phyloP scores from a whole-genome alignment of 495 filamentous ascomycete genomes.

The Lichenothelia convexa region DNA sequence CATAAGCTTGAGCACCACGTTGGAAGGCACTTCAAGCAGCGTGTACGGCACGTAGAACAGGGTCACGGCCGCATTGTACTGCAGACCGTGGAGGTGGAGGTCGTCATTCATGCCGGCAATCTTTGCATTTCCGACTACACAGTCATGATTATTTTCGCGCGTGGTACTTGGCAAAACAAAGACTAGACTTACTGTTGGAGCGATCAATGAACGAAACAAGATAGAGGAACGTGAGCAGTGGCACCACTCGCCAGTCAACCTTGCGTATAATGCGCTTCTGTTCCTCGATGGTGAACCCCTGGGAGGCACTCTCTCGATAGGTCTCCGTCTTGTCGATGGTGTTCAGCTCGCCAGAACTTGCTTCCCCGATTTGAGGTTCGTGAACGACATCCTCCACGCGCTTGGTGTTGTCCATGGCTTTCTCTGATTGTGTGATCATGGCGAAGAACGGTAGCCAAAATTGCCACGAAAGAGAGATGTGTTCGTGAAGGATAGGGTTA shows the following conservation, averaged over 20 bases:
- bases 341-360: no score
- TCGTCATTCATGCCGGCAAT: conserved; percentile 42
- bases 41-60: conserved; percentile 53
- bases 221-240: conserved; percentile 26
- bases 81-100: conserved; percentile 33
- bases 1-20: conserved; percentile 46
- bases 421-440: no score
- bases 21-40: conserved; percentile 44
- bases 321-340: no score
- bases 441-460: no score
- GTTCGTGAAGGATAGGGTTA: no score
- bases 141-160: background rate
- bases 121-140: conserved; percentile 32
- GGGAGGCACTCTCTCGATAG: no score
- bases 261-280: conserved; percentile 15
- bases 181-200: conserved; percentile 32
- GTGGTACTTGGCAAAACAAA: background rate
- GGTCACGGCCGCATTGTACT: conserved; percentile 43
- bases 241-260: conserved; percentile 16
- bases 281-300: no score
- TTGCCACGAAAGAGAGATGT: no score
- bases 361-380: no score
- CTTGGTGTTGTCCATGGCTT: no score
- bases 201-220: conserved; percentile 31
- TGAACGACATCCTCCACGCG: no score